These are phyloP conservation scores for Lasiodiplodia sp. DNA, from an alignment of 2,329 filamentous ascomycete genomes.

Conservation along the genomic window DNA sequence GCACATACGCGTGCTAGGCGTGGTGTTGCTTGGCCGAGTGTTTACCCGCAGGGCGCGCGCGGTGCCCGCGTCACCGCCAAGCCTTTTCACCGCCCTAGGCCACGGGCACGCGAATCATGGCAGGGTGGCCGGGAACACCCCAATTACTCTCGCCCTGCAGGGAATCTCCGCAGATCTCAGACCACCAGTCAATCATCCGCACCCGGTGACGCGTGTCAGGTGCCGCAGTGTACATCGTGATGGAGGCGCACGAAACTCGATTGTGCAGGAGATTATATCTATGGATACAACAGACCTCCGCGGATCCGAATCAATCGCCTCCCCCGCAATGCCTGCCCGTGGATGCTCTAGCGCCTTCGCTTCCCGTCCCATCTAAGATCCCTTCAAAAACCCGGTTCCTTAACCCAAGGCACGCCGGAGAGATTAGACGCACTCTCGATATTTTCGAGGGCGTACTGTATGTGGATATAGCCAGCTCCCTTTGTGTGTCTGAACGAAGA, in stretches of 20 bases:
- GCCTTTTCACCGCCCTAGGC: slow-evolving; percentile 14
- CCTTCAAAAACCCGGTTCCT: slow-evolving; percentile 20
- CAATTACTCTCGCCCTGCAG: slow-evolving; percentile 7
- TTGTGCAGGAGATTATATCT: slow-evolving; percentile 25
- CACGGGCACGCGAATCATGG: slow-evolving; percentile 14
- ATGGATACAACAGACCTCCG: slow-evolving; percentile 23
- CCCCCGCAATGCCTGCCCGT: slow-evolving; percentile 14
- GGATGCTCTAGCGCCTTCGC: slow-evolving; percentile 25
- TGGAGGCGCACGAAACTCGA: slow-evolving; percentile 23
- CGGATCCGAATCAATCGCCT: slow-evolving; percentile 18
- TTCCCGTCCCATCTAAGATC: slow-evolving; percentile 19
- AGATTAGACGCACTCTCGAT: slow-evolving; percentile 27
- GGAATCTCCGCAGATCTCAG: slow-evolving; percentile 24
- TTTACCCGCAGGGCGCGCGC: slow-evolving; percentile 16
- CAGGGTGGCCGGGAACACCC: slow-evolving; percentile 6
- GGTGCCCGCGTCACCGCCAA: background rate
- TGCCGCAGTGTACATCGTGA: background rate
- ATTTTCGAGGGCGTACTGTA: slow-evolving; percentile 26
- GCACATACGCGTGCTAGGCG: background rate
- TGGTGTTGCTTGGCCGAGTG: slow-evolving; percentile 22
- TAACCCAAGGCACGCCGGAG: slow-evolving; percentile 24
- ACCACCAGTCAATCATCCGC: slow-evolving; percentile 14
- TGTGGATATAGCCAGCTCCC: slow-evolving; percentile 26
- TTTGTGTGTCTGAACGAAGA: slow-evolving; percentile 26
- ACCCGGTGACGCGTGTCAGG: slow-evolving; percentile 16